Conservation (phyloP, 345 rosid species). For the Eucalyptus pauciflora region DNA sequence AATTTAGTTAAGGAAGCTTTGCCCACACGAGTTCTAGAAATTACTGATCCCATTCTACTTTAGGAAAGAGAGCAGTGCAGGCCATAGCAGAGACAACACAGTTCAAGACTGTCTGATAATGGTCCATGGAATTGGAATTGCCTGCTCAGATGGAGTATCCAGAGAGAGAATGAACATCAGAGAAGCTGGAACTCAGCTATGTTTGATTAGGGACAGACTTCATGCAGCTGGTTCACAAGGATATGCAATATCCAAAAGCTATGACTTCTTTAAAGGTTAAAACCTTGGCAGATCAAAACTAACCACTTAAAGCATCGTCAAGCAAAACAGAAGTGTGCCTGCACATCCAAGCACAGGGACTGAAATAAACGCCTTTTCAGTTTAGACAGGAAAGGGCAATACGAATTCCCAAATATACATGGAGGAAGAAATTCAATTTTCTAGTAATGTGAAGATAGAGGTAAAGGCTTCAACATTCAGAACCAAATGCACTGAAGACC, state of each 20-base stretch:
- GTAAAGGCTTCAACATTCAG: not conserved
- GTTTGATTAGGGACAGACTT: not conserved
- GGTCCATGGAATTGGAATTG: conserved; percentile 1
- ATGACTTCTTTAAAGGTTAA: not conserved
- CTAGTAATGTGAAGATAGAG: not conserved
- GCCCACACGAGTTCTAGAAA: not conserved
- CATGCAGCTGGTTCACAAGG: not conserved
- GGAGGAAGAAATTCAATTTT: not conserved
- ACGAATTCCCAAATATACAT: not conserved
- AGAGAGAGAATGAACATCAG: not conserved
- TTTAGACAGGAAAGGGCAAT: not conserved
- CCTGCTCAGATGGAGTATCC: not conserved
- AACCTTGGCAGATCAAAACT: not conserved
- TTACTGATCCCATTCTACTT: not conserved
- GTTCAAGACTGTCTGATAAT: not conserved
- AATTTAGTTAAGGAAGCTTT: not conserved
- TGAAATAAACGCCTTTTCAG: not conserved
- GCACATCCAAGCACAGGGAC: not conserved
- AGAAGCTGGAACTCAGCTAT: not conserved
- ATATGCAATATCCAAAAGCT: not conserved
- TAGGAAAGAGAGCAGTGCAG: not conserved
- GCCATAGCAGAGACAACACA: not conserved
- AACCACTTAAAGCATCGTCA: not conserved
- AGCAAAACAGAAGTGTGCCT: not conserved
- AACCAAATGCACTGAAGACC: not conserved